Conservation (phyloP, 73 alveolate species). For the Diophrys sp. region DNA sequence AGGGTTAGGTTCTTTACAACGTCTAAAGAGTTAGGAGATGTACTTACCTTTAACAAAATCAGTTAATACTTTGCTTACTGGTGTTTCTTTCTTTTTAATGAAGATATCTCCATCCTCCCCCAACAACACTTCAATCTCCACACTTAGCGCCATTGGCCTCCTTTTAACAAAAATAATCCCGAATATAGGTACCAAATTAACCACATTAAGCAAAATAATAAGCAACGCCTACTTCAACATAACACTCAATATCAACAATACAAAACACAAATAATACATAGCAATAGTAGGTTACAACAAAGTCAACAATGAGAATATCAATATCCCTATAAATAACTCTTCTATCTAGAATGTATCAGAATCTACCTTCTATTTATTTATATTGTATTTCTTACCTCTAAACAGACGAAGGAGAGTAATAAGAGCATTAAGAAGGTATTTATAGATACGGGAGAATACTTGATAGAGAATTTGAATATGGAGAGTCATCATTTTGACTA, state of each 20-base stretch:
- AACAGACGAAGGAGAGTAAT: conserved; percentile 35
- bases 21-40: neutral
- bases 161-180: too few species aligned
- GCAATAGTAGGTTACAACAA: conserved; percentile 76
- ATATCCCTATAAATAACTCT: conserved; percentile 65
- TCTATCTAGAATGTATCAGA: conserved; percentile 16
- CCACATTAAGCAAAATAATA: neutral
- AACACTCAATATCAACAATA: neutral
- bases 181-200: neutral
- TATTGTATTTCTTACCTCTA: conserved; percentile 57
- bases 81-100: too few species aligned
- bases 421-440: conserved; percentile 29
- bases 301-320: conserved; percentile 64
- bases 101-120: too few species aligned
- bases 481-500: conserved; percentile 52
- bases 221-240: neutral
- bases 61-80: too few species aligned
- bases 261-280: conserved; percentile 63
- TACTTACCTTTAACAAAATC: too few species aligned
- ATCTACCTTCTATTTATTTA: conserved; percentile 42
- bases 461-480: conserved; percentile 55
- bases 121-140: too few species aligned
- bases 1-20: neutral
- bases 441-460: conserved; percentile 26
- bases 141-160: too few species aligned